A percentile compares a stretch with the other conserved stretches of the same genome.
These are phyloP conservation scores for Sorghum bicolor DNA, from an alignment of 176 grass and related monocot genomes.

Conservation along the genomic window DNA sequence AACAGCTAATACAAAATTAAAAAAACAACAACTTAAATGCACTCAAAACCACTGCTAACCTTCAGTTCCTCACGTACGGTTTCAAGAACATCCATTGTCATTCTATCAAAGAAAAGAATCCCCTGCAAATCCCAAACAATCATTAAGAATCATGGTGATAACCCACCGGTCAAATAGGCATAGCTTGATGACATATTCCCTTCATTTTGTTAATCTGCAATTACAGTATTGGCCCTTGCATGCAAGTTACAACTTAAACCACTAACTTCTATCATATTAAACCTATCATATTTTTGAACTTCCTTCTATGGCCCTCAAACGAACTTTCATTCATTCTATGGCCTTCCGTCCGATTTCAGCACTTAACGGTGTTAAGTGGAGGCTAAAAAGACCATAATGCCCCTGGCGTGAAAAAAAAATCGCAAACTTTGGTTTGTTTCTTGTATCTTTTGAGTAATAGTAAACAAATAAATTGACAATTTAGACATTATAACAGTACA, in stretches of 20 bases:
- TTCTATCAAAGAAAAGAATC: slow-evolving; percentile 96
- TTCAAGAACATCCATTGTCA: slow-evolving; percentile 82
- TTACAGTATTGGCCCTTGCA: not conserved
- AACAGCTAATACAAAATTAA: not conserved
- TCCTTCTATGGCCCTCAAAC: too few relatives aligned
- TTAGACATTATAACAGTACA: too few relatives aligned
- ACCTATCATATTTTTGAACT: too few relatives aligned
- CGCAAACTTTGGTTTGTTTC: too few relatives aligned
- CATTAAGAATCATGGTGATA: slow-evolving; percentile 17
- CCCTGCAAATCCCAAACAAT: slow-evolving; percentile 65
- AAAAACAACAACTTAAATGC: not conserved
- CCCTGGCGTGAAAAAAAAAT: too few relatives aligned
- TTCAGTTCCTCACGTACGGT: slow-evolving; percentile 63
- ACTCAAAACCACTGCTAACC: slow-evolving; percentile 45
- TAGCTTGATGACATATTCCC: not conserved
- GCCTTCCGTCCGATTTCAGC: too few relatives aligned
- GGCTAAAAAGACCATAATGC: too few relatives aligned
- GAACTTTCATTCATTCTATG: too few relatives aligned
- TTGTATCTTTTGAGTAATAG: too few relatives aligned
- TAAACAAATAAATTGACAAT: too few relatives aligned
- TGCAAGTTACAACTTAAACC: not conserved
- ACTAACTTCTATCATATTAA: not conserved
- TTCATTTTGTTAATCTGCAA: not conserved
- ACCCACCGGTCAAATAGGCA: not conserved
- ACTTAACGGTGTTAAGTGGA: too few relatives aligned